These are phyloP conservation scores for Ustilago loliicola DNA, from an alignment of 1,284 basidiomycete species.

Conservation along the genomic window DNA sequence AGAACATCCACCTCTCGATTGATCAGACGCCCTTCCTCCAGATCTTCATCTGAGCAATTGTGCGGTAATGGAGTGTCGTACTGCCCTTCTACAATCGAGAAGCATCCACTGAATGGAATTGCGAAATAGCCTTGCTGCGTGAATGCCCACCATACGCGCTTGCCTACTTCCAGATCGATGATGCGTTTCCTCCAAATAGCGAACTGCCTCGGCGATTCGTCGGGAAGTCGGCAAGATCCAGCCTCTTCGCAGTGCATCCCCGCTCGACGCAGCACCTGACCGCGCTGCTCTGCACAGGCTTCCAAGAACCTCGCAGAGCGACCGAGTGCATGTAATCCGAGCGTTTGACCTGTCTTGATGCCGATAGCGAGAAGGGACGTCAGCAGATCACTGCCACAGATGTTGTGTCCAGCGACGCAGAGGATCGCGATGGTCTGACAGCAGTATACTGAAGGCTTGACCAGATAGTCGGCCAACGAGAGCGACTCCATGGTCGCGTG, in stretches of 20 bases:
- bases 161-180: slow-evolving; percentile 55
- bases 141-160: slow-evolving; percentile 58
- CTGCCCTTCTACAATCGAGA: slow-evolving; percentile 50
- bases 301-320: slow-evolving; percentile 38
- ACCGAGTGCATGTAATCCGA: slow-evolving; percentile 50
- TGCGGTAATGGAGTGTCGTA: slow-evolving; percentile 57
- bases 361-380: slow-evolving; percentile 53
- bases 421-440: slow-evolving; percentile 57
- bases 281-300: slow-evolving; percentile 33
- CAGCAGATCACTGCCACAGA: slow-evolving; percentile 53
- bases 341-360: slow-evolving; percentile 55
- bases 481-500: slow-evolving; percentile 50
- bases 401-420: slow-evolving; percentile 57
- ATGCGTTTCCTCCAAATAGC: slow-evolving; percentile 50
- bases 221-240: slow-evolving; percentile 36
- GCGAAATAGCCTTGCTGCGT: slow-evolving; percentile 59
- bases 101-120: slow-evolving; percentile 53
- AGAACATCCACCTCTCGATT: slow-evolving; percentile 50
- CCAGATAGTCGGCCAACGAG: slow-evolving; percentile 48
- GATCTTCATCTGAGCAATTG: slow-evolving; percentile 51
- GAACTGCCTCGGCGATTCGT: slow-evolving; percentile 43
- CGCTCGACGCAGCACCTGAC: slow-evolving; percentile 27
- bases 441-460: slow-evolving; percentile 49
- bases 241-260: slow-evolving; percentile 26
- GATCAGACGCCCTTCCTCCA: slow-evolving; percentile 44